Percentiles rank a stretch among this genome's conserved stretches.
Conservation (phyloP, 257 asterid genomes). For the Gardenia jasminoides region DNA sequence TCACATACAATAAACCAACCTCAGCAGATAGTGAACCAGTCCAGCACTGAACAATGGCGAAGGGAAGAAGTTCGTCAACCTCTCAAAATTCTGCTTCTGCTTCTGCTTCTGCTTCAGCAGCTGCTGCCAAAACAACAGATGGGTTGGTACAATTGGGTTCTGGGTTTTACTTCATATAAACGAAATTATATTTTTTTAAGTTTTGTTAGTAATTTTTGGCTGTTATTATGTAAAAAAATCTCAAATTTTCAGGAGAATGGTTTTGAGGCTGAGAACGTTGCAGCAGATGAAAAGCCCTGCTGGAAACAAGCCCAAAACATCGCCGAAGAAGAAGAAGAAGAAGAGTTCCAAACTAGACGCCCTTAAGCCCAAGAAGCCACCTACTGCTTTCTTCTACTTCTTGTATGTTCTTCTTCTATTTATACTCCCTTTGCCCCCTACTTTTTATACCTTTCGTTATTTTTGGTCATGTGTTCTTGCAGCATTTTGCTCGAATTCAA, state of each 20-base stretch:
- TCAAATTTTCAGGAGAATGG: conserved; percentile 42
- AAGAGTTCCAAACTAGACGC: conserved; percentile 52
- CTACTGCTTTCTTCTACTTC: conserved; percentile 93
- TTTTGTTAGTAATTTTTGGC: background rate
- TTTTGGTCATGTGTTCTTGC: background rate
- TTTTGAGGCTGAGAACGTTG: conserved; percentile 33
- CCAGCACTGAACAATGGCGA: conserved; percentile 15
- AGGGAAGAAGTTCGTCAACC: conserved; percentile 11
- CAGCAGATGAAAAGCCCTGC: conserved; percentile 30
- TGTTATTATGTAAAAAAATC: background rate
- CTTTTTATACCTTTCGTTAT: background rate
- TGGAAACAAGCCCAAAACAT: conserved; percentile 32
- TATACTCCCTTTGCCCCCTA: background rate
- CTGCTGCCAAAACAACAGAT: background rate
- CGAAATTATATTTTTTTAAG: background rate
- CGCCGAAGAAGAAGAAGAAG: conserved; percentile 35
- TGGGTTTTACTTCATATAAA: background rate
- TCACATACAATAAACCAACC: no score
- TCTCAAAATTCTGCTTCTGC: conserved; percentile 11
- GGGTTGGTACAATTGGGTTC: conserved; percentile 6
- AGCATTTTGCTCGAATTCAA: background rate
- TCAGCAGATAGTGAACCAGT: background rate
- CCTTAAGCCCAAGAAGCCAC: conserved; percentile 90
- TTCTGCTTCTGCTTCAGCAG: conserved; percentile 1
- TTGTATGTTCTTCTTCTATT: conserved; percentile 38